These are phyloP conservation scores for Epichloe gansuensis DNA, from an alignment of 2,329 filamentous ascomycete species.

Conservation along the genomic window DNA sequence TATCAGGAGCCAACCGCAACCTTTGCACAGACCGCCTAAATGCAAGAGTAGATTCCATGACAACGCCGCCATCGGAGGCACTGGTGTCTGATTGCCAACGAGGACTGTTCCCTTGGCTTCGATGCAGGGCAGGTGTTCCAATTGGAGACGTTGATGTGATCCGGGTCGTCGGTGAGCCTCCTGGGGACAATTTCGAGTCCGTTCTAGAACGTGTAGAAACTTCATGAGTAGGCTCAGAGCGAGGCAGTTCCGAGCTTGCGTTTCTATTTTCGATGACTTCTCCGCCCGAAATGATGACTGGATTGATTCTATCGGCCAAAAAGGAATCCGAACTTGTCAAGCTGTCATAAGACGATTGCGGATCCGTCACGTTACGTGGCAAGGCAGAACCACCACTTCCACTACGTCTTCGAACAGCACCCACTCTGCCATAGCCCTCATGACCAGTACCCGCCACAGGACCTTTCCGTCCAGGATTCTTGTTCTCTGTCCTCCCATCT, in stretches of 20 bases:
- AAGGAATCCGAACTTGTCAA: slow-evolving; percentile 41
- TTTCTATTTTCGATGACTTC: slow-evolving; percentile 50
- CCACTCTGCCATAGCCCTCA: slow-evolving; percentile 65
- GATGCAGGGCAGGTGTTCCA: slow-evolving; percentile 42
- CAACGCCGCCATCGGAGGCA: slow-evolving; percentile 34
- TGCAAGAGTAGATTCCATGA: slow-evolving; percentile 38
- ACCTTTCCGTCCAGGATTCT: slow-evolving; percentile 46
- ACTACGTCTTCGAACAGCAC: slow-evolving; percentile 48
- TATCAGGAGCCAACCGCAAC: slow-evolving; percentile 31
- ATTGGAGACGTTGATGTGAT: slow-evolving; percentile 31
- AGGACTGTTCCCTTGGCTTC: slow-evolving; percentile 13
- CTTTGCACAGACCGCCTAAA: slow-evolving; percentile 43
- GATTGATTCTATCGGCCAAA: slow-evolving; percentile 48
- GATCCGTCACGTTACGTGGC: slow-evolving; percentile 29
- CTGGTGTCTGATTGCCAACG: slow-evolving; percentile 43
- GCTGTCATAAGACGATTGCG: slow-evolving; percentile 39
- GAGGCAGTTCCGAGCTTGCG: slow-evolving; percentile 14
- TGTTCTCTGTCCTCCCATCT: slow-evolving; percentile 31
- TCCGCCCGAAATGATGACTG: slow-evolving; percentile 53
- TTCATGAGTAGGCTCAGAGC: slow-evolving; percentile 35
- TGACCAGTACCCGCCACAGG: slow-evolving; percentile 89
- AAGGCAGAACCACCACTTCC: slow-evolving; percentile 40
- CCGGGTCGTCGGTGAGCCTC: slow-evolving; percentile 26
- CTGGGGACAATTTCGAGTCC: slow-evolving; percentile 28
- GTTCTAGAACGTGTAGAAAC: slow-evolving; percentile 28